Percentiles rank a stretch among this genome's conserved stretches.
These are phyloP conservation scores for Serendipita sp. DNA, from an alignment of 768 basidiomycete species.

Conservation along the genomic window DNA sequence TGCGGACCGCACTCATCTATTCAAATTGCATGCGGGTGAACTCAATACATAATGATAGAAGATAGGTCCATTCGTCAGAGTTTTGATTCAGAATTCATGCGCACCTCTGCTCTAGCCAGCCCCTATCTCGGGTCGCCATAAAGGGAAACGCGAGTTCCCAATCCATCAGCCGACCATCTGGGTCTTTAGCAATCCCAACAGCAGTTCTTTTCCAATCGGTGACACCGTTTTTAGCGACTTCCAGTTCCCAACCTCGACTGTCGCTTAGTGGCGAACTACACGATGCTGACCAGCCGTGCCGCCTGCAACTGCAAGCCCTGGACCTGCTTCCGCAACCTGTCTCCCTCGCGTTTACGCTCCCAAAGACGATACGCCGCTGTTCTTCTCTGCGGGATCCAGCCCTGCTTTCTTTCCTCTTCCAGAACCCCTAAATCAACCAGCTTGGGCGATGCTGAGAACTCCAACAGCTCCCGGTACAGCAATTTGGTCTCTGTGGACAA, in stretches of 20 bases:
- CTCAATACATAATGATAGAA: no score
- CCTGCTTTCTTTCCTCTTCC: conserved; percentile 24
- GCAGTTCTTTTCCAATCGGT: no score
- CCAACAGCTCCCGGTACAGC: conserved; percentile 78
- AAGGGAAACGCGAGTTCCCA: no score
- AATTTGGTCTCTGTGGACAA: conserved; percentile 70
- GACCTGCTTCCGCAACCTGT: conserved; percentile 51
- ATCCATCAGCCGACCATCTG: no score
- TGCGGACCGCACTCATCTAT: no score
- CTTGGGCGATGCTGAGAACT: conserved; percentile 63
- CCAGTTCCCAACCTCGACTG: neutral
- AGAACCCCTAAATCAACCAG: conserved; percentile 68
- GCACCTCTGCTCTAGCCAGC: no score
- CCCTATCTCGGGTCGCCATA: no score
- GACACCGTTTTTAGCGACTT: neutral
- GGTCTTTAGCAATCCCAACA: no score
- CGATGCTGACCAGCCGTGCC: conserved; percentile 1
- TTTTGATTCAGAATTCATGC: no score
- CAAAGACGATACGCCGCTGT: conserved; percentile 68
- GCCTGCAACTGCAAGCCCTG: conserved; percentile 31
- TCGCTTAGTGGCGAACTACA: neutral
- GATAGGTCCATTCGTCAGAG: no score
- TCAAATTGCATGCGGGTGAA: no score
- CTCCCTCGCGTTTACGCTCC: conserved; percentile 62
- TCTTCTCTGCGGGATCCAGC: conserved; percentile 67